phyloP scores from a whole-genome alignment of 306 rosid genomes.

The Canavalia ensiformis region DNA sequence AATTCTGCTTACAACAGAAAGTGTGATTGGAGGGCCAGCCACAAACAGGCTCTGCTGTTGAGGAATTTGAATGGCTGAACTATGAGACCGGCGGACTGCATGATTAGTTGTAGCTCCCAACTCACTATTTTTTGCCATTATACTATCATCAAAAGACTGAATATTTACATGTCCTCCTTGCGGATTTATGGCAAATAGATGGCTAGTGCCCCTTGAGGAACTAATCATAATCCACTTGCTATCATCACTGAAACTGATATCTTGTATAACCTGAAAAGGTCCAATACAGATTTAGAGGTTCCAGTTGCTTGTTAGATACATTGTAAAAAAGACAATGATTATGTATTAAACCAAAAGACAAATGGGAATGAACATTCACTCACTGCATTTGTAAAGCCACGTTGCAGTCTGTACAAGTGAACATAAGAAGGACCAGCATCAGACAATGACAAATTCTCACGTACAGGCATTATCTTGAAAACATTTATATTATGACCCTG shows the following conservation, averaged over 20 bases:
- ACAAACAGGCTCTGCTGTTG: slow-evolving; percentile 61
- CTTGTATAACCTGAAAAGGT: slow-evolving; percentile 85
- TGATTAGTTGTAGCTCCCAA: slow-evolving; percentile 54
- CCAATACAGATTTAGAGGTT: slow-evolving; percentile 29
- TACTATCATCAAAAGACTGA: slow-evolving; percentile 62
- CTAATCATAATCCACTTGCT: slow-evolving; percentile 99
- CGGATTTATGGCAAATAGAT: slow-evolving; percentile 94
- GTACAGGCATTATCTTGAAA: slow-evolving; percentile 78
- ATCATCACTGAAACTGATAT: slow-evolving; percentile 91
- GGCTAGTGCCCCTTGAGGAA: slow-evolving; percentile 97
- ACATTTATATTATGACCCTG: slow-evolving; percentile 97
- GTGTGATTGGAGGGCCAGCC: slow-evolving; percentile 75
- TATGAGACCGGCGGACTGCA: slow-evolving; percentile 54
- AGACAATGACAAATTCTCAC: slow-evolving; percentile 55
- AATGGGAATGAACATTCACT: slow-evolving; percentile 42
- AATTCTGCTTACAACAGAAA: slow-evolving; percentile 84
- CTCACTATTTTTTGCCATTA: slow-evolving; percentile 56
- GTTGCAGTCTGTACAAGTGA: slow-evolving; percentile 92
- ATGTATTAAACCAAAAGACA: neutral
- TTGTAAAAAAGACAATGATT: slow-evolving; percentile 6
- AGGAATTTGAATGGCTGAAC: slow-evolving; percentile 60
- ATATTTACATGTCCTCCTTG: slow-evolving; percentile 77
- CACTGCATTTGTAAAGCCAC: slow-evolving; percentile 96
- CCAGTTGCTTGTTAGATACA: neutral
- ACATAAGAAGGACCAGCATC: slow-evolving; percentile 63